These are phyloP conservation scores for Collybia mongolica DNA, from an alignment of 768 basidiomycete species.

Conservation along the genomic window DNA sequence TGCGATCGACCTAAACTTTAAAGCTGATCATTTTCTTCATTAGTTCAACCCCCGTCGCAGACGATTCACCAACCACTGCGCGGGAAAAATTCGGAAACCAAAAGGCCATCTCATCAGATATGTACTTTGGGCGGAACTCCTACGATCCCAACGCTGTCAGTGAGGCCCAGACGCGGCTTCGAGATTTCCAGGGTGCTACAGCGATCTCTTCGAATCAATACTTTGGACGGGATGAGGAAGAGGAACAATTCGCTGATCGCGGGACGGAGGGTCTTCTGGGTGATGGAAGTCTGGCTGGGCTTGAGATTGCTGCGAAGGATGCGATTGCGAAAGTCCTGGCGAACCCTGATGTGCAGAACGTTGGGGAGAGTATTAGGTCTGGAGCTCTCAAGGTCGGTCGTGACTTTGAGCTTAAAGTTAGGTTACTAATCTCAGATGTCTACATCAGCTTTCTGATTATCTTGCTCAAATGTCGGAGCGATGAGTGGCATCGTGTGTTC, in stretches of 20 bases:
- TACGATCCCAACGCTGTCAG: constrained; percentile 73
- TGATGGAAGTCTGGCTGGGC: constrained; percentile 58
- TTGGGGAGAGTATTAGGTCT: constrained; percentile 72
- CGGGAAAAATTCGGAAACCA: constrained; percentile 90
- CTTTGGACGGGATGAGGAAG: constrained; percentile 90
- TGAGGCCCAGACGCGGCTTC: constrained; percentile 82
- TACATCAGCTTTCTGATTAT: constrained; percentile 57
- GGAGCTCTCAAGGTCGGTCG: constrained; percentile 78
- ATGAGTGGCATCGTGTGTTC: constrained; percentile 11
- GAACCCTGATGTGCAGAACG: constrained; percentile 86
- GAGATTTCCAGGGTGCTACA: constrained; percentile 86
- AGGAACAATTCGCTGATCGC: constrained; percentile 42
- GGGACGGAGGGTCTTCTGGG: constrained; percentile 36
- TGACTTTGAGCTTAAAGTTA: background rate
- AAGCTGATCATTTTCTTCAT: constrained; percentile 3
- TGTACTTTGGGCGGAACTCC: constrained; percentile 89
- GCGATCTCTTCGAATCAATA: constrained; percentile 95
- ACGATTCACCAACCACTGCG: constrained; percentile 74
- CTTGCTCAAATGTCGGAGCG: constrained; percentile 66
- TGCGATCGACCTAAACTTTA: background rate
- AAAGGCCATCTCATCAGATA: constrained; percentile 96
- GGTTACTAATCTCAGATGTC: constrained; percentile 2
- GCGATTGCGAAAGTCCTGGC: constrained; percentile 70
- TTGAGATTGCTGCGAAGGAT: constrained; percentile 70
- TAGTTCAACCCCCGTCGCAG: constrained; percentile 29